These are phyloP conservation scores for Backusella liffmaniae DNA, from an alignment of 192 early-diverging fungal genomes.

Conservation along the genomic window DNA sequence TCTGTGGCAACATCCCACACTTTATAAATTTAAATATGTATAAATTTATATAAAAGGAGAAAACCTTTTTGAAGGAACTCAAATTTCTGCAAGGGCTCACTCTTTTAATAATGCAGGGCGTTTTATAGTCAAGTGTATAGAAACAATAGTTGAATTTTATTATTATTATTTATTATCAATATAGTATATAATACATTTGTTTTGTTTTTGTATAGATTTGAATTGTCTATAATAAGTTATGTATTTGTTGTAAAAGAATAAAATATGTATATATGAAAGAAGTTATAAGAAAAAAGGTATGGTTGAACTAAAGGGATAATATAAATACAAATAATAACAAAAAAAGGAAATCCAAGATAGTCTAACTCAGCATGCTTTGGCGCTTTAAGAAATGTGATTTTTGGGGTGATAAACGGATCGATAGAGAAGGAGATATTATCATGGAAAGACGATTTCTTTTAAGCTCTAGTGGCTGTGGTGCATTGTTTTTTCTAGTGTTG, in stretches of 20 bases:
- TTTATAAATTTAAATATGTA: neutral
- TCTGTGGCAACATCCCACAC: neutral
- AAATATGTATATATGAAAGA: neutral
- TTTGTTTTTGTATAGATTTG: neutral
- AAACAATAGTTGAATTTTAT: neutral
- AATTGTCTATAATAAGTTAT: neutral
- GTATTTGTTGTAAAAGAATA: neutral
- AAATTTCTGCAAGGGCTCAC: neutral
- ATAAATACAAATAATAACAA: neutral
- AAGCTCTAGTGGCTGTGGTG: neutral
- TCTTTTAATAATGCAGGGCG: neutral
- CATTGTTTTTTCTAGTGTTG: neutral
- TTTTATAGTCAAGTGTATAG: neutral
- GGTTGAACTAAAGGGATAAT: slow-evolving; percentile 1
- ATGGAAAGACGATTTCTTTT: neutral
- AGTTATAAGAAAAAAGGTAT: neutral
- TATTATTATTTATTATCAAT: neutral
- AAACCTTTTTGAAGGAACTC: neutral
- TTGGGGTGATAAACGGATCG: neutral
- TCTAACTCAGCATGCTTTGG: neutral
- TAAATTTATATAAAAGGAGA: slow-evolving; percentile 6
- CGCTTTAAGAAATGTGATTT: neutral
- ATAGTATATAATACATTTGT: neutral
- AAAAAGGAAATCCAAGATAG: neutral
- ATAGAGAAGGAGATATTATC: slow-evolving; percentile 4